Conservation (phyloP, 2,329 filamentous ascomycete genomes). For the Colletotrichum destructivum region DNA sequence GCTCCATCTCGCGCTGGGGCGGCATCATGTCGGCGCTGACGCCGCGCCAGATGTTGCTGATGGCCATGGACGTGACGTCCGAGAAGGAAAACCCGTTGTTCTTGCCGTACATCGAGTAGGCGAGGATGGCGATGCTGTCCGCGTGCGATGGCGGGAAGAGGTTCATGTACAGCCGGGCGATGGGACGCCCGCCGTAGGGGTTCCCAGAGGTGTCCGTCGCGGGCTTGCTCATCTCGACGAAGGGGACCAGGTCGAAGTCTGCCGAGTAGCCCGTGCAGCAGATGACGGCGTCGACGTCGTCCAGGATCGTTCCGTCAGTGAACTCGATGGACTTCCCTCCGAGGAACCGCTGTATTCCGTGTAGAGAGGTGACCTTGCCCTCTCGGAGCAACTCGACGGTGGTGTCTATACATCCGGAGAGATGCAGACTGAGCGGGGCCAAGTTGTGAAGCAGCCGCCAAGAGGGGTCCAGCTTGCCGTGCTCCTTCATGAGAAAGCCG, state of each 20-base stretch:
- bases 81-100: constrained; percentile 52
- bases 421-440: constrained; percentile 44
- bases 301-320: constrained; percentile 46
- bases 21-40: constrained; percentile 49
- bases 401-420: constrained; percentile 46
- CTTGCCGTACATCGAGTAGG: constrained; percentile 49
- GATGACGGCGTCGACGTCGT: constrained; percentile 48
- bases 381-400: constrained; percentile 47
- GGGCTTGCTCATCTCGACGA: constrained; percentile 46
- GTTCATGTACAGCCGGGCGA: constrained; percentile 56
- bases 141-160: constrained; percentile 57
- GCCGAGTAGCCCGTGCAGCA: constrained; percentile 50
- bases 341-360: constrained; percentile 47
- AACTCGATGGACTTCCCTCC: constrained; percentile 47
- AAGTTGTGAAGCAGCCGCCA: constrained; percentile 47
- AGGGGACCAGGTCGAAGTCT: constrained; percentile 44
- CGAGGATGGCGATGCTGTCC: constrained; percentile 54
- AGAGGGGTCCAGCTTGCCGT: constrained; percentile 48
- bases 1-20: constrained; percentile 48
- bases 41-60: constrained; percentile 57
- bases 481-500: constrained; percentile 26
- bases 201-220: constrained; percentile 28
- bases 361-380: constrained; percentile 48
- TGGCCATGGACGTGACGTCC: constrained; percentile 57
- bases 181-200: constrained; percentile 49